phyloP scores from a whole-genome alignment of 352 stramenopile species.

The Phytophthora sansomeana region DNA sequence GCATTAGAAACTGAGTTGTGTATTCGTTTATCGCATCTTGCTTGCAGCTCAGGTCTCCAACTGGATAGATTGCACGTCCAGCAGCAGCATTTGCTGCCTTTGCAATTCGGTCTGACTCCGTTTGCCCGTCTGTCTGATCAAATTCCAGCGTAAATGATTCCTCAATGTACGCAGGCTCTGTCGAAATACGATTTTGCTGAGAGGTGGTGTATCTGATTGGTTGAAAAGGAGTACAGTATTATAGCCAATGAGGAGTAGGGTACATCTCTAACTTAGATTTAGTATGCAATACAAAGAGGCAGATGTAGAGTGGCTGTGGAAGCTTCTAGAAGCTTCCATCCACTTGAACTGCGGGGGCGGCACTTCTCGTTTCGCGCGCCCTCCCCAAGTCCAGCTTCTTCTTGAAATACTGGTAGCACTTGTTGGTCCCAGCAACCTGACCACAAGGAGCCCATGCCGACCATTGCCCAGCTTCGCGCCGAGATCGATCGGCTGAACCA shows the following conservation, averaged over 20 bases:
- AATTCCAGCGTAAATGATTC: not conserved
- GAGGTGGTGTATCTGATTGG: too few relatives aligned
- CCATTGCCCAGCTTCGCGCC: slow-evolving; percentile 3
- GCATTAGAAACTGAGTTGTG: slow-evolving; percentile 3
- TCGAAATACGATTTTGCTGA: too few relatives aligned
- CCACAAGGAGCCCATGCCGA: slow-evolving; percentile 14
- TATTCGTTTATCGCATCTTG: slow-evolving; percentile 17
- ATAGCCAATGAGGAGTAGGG: too few relatives aligned
- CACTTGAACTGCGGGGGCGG: too few relatives aligned
- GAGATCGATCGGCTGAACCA: slow-evolving; percentile 8
- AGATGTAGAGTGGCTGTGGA: too few relatives aligned
- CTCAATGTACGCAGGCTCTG: too few relatives aligned
- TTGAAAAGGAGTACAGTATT: too few relatives aligned
- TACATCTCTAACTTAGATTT: too few relatives aligned
- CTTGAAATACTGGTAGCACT: slow-evolving; percentile 15
- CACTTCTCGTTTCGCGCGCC: not conserved
- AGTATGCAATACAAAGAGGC: too few relatives aligned
- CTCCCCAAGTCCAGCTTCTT: not conserved
- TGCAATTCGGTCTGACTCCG: not conserved
- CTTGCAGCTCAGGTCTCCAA: not conserved
- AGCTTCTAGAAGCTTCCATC: too few relatives aligned
- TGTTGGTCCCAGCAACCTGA: slow-evolving; percentile 13
- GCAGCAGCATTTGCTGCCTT: not conserved
- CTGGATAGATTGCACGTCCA: slow-evolving; percentile 1
- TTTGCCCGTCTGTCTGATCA: not conserved